A percentile compares a stretch with the other conserved stretches of the same genome.
phyloP scores from a whole-genome alignment of 2,329 filamentous ascomycete genomes.

The Emergomyces africanus region DNA sequence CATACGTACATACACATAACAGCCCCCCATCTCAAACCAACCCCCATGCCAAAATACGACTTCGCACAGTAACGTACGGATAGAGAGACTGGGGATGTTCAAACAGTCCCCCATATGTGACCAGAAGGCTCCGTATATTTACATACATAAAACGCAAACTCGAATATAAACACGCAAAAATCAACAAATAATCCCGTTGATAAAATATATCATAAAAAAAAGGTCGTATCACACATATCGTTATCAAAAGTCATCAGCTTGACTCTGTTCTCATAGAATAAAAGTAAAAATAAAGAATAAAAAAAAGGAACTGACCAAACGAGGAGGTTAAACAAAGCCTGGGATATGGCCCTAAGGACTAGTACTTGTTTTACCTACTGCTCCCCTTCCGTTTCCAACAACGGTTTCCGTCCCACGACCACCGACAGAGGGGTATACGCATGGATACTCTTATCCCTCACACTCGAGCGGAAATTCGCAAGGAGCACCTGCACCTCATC shows the following conservation, averaged over 20 bases:
- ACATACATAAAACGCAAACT: not conserved
- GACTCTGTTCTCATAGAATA: not conserved
- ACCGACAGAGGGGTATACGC: slow-evolving; percentile 28
- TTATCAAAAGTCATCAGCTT: not conserved
- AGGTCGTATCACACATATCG: not conserved
- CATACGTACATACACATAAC: too few species aligned
- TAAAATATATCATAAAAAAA: not conserved
- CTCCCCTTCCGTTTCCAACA: not conserved
- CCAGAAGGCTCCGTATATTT: not conserved
- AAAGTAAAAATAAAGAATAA: too few species aligned
- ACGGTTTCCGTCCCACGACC: slow-evolving; percentile 19
- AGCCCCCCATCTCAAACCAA: too few species aligned
- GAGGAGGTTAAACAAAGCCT: too few species aligned
- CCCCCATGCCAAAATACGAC: too few species aligned
- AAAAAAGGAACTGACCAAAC: too few species aligned
- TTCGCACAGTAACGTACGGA: not conserved
- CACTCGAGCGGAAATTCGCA: slow-evolving; percentile 28
- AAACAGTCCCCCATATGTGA: not conserved
- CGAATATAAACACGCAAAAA: not conserved
- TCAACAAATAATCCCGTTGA: not conserved
- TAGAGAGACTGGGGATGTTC: not conserved
- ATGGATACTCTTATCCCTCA: slow-evolving; percentile 28
- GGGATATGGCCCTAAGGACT: too few species aligned
- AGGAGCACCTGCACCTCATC: slow-evolving; percentile 35
- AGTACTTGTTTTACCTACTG: too few species aligned